These are phyloP conservation scores for Sisymbrium irio DNA, from an alignment of 345 rosid genomes.

Conservation along the genomic window DNA sequence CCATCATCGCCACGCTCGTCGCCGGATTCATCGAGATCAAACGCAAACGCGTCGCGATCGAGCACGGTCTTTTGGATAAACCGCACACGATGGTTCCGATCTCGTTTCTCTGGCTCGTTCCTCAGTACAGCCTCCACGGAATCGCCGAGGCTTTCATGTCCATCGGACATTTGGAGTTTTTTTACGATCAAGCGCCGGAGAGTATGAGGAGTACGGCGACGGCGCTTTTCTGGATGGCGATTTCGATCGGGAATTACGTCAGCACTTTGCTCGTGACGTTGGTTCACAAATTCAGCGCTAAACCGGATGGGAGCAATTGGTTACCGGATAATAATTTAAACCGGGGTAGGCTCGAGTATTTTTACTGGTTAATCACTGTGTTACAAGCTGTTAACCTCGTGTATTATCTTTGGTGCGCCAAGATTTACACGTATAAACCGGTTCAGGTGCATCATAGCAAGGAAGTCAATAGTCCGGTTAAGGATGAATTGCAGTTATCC, in stretches of 20 bases:
- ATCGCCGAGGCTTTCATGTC: slow-evolving; percentile 88
- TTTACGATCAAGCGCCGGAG: slow-evolving; percentile 85
- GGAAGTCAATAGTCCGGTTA: slow-evolving; percentile 27
- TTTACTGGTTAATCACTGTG: slow-evolving; percentile 72
- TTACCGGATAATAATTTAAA: slow-evolving; percentile 72
- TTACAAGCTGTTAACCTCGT: slow-evolving; percentile 57
- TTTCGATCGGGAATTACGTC: slow-evolving; percentile 62
- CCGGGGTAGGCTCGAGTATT: slow-evolving; percentile 74
- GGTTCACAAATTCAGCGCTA: slow-evolving; percentile 59
- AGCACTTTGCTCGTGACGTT: slow-evolving; percentile 70
- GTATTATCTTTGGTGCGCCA: slow-evolving; percentile 64
- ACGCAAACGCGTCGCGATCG: slow-evolving; percentile 50
- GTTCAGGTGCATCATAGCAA: slow-evolving; percentile 48
- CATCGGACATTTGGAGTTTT: slow-evolving; percentile 78
- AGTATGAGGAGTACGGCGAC: slow-evolving; percentile 85
- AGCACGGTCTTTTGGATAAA: slow-evolving; percentile 39
- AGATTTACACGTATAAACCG: slow-evolving; percentile 69
- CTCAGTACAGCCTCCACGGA: slow-evolving; percentile 79
- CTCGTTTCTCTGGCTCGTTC: slow-evolving; percentile 74
- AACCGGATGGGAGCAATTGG: slow-evolving; percentile 77
- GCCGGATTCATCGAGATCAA: slow-evolving; percentile 72
- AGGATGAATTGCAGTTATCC: slow-evolving; percentile 23
- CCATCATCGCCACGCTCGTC: slow-evolving; percentile 67
- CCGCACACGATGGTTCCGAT: slow-evolving; percentile 50
- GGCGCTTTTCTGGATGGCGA: slow-evolving; percentile 72